phyloP scores from a whole-genome alignment of 192 early-diverging fungal genomes.

The Backusella westeae region DNA sequence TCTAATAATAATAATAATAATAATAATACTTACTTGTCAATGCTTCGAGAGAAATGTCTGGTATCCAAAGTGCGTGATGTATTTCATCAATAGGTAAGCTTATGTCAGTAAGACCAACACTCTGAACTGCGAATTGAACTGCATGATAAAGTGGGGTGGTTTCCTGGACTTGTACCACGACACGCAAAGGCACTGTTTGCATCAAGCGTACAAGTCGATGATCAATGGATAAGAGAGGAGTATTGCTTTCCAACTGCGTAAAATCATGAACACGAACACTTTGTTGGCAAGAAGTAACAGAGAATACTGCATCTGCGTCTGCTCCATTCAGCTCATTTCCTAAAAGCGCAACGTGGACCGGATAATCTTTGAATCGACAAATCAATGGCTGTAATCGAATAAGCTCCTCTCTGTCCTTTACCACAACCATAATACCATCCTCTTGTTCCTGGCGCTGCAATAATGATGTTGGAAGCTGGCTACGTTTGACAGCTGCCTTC shows the following conservation, averaged over 20 bases:
- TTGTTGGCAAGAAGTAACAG: neutral
- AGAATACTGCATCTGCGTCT: neutral
- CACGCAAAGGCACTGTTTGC: constrained; percentile 33
- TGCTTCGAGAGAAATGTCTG: constrained; percentile 48
- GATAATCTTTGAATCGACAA: constrained; percentile 29
- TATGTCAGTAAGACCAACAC: constrained; percentile 28
- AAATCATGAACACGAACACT: constrained; percentile 14
- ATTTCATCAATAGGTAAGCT: constrained; percentile 44
- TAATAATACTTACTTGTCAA: constrained; percentile 42
- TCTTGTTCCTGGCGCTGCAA: constrained; percentile 24
- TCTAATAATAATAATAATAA: neutral
- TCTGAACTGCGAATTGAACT: neutral
- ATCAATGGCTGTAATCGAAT: constrained; percentile 29
- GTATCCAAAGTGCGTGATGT: constrained; percentile 48
- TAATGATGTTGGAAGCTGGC: constrained; percentile 19
- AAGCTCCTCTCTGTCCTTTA: constrained; percentile 24
- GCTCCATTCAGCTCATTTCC: constrained; percentile 14
- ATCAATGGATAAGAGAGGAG: constrained; percentile 21
- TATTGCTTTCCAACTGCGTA: neutral
- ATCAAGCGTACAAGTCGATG: constrained; percentile 35
- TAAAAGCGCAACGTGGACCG: neutral
- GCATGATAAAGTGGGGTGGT: constrained; percentile 10
- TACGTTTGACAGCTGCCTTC: constrained; percentile 7
- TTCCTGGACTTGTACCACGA: constrained; percentile 40
- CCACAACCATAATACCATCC: constrained; percentile 19